Evolutionary conservation across 257 asterid genomes (phyloP).

Genomic region (Scutellaria barbata): DNA sequence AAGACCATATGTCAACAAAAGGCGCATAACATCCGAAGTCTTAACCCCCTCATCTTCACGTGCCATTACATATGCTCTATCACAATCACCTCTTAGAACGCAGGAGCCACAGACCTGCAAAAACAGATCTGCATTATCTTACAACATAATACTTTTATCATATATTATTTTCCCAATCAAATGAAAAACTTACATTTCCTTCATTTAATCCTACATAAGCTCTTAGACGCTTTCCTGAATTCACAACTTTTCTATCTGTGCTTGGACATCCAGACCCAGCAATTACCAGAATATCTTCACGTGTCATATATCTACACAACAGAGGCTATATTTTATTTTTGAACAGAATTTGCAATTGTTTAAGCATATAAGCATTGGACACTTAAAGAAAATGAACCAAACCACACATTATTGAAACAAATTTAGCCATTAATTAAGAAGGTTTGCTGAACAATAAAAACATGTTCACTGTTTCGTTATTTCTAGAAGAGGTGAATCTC

Average conservation of each 20-base stretch:
- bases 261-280: constrained; percentile 87
- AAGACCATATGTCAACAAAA: no score
- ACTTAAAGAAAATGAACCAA: constrained; percentile 1
- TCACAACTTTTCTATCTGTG: constrained; percentile 88
- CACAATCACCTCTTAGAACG: constrained; percentile 87
- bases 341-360: constrained; percentile 11
- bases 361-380: constrained; percentile 23
- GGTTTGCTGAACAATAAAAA: no score
- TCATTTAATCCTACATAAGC: constrained; percentile 75
- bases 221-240: constrained; percentile 92
- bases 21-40: constrained; percentile 67
- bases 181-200: constrained; percentile 71
- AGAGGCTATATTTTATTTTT: constrained; percentile 29
- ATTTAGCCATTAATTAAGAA: no score
- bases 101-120: constrained; percentile 92
- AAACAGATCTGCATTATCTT: constrained; percentile 29
- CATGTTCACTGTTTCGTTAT: no score
- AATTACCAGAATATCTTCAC: constrained; percentile 62
- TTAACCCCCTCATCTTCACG: constrained; percentile 76
- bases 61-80: constrained; percentile 75
- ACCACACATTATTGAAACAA: background rate
- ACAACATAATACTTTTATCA: constrained; percentile 9
- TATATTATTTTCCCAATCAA: background rate
- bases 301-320: constrained; percentile 65
- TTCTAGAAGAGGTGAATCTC: no score